A percentile compares a stretch with the other conserved stretches of the same genome.
Conservation (phyloP, 2,329 filamentous ascomycete species). For the Cladophialophora yegresii region DNA sequence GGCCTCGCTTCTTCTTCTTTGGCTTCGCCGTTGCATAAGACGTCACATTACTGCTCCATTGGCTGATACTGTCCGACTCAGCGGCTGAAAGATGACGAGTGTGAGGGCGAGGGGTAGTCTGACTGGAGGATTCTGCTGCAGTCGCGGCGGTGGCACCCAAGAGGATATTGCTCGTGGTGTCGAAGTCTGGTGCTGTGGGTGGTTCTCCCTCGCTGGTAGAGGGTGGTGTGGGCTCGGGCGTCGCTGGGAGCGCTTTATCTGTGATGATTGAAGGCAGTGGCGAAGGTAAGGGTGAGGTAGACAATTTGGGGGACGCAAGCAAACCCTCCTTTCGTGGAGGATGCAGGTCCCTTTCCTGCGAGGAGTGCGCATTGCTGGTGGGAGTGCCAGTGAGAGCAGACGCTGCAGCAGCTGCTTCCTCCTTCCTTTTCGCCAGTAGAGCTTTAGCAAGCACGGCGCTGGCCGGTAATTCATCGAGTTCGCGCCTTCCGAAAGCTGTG, state of each 20-base stretch:
- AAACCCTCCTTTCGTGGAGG: conserved; percentile 21
- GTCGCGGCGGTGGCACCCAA: conserved; percentile 20
- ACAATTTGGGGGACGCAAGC: conserved; percentile 6
- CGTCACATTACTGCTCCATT: conserved; percentile 50
- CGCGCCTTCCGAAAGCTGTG: conserved; percentile 31
- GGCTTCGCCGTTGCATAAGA: conserved; percentile 24
- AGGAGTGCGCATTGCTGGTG: conserved; percentile 1
- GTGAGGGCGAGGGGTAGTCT: conserved; percentile 20
- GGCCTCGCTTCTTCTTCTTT: conserved; percentile 85
- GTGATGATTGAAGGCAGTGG: conserved; percentile 4
- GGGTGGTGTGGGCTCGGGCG: conserved; percentile 29
- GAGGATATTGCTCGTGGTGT: conserved; percentile 27
- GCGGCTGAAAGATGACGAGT: conserved; percentile 47
- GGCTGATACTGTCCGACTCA: conserved; percentile 47
- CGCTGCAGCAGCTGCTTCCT: conserved; percentile 22
- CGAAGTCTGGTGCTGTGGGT: conserved; percentile 24
- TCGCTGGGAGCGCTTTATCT: conserved; percentile 27
- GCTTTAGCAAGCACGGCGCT: conserved; percentile 37
- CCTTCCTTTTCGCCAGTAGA: conserved; percentile 35
- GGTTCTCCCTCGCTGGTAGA: conserved; percentile 28
- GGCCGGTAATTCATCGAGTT: conserved; percentile 35
- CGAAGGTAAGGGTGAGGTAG: conserved; percentile 13
- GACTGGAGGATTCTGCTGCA: conserved; percentile 13
- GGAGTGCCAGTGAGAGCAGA: conserved; percentile 1
- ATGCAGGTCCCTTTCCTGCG: background rate